Base-by-base conservation (phyloP, 176 grass and related monocot species). In the Hordeum marinum region DNA sequence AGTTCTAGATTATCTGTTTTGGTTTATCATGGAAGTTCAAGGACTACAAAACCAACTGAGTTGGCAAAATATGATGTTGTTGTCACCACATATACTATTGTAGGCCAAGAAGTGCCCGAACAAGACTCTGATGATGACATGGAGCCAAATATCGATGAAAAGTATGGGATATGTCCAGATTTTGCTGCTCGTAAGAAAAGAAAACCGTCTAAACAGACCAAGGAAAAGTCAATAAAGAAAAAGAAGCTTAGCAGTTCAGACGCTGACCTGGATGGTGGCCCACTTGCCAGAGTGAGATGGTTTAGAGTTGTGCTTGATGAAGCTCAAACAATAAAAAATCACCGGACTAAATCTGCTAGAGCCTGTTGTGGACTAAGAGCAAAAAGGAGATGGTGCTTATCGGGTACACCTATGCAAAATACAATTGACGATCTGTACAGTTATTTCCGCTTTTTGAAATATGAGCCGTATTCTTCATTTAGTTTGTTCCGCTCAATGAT, bases 251-350 rank as follows among this genome's bases (percentile, higher is more conserved):
- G 87, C 26, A 88, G 76, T 68, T 85, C 54, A 34, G 76, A 76
- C 14, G 4, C 80, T 37, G 90, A 86, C 63, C 59, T 72, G 83
- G 63, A 39, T 2, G 90, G 87, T 88, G 95, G 93, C 4, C 85
- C 95, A 75, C 93, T 98, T 86, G 87, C 95, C 71, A 93, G 91
- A 79, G 95, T 98, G 40, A 61, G 85, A 70, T 98, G 95, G 95
- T 98, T 98, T 81, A 95, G 95, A 64, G 87, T 98, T 78, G 91
- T 98, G 50, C 87, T 98, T 17, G 95, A 98, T 83, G 95, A 98
- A 93, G 95, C 95, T 86, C 95, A 98, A 63, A 95, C 89, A 21
- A 98, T 98, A 86, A 98, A 98, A 78, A 98, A 98, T 81, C 81
- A 93, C 60, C 76, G 85, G 40, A 98, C 95, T 72, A 85, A 83